Evolutionary conservation across 352 stramenopile species (phyloP), one percentile per base, ranked within the genome.

Genomic region (Bremia lactucae): DNA sequence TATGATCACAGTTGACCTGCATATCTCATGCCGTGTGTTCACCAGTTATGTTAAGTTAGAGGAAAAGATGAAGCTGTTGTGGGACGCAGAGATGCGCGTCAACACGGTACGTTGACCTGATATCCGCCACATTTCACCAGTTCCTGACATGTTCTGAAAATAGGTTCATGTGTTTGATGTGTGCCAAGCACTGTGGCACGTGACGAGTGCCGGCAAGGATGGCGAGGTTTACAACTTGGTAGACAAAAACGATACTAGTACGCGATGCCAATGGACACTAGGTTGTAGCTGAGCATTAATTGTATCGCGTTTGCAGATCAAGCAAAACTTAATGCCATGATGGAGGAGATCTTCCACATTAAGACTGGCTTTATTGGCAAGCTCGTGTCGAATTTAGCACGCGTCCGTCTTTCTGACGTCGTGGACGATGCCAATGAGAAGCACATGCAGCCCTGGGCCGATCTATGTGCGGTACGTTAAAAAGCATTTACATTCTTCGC

Each of bases 391-490:
- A 90, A 90, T 44, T 50, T 93, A 15, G 80, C 80, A 4, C 69
- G 73, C 14, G 59, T 93, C 33, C 73, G 74, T 6, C 64, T 93
- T 5, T 60, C 69, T 25, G 76, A 89, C 36, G 76, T 90, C 34
- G 80, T 89, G n/a, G 66, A 93, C 49, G 76, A 90, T 49, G 78
- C 78, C n/a, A 93, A 93, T 42, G 80, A 93, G 38, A 93, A 93
- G 65, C 80, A 93, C 55, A 87, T 93, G 75, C 71, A 84, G 49
- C 80, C 80, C 1, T 93, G 80, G 80, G 82, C 77, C 11, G 77
- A 93, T 51, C 62, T 93, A 16, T 93, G 80, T 41, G 42, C 65
- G 50, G 79, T 67, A 56, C 31, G 48, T 50, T n/a, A n/a, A n/a
- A n/a, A n/a, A n/a, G n/a, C n/a, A n/a, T n/a, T n/a, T n/a, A n/a